A percentile compares a stretch with the other conserved stretches of the same genome.
phyloP scores from a whole-genome alignment of 1,284 basidiomycete species.

The Ceratorhiza oryzae-sativae region DNA sequence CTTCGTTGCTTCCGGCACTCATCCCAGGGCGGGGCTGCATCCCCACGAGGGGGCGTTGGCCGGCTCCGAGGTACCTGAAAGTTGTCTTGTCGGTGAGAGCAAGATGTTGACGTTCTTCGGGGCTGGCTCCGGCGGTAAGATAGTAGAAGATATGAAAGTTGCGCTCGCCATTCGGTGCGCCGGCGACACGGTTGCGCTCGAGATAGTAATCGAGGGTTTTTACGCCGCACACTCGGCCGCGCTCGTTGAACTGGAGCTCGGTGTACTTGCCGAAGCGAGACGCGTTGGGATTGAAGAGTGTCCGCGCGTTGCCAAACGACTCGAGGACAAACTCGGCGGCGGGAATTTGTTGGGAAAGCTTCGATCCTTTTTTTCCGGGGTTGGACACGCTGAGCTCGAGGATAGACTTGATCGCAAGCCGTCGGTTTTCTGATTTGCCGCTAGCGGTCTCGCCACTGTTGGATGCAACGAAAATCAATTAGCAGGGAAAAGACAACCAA shows the following conservation, averaged over 20 bases:
- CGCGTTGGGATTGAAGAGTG: slow-evolving; percentile 89
- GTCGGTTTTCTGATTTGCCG: slow-evolving; percentile 90
- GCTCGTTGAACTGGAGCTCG: slow-evolving; percentile 91
- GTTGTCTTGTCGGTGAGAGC: slow-evolving; percentile 78
- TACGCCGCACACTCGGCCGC: slow-evolving; percentile 85
- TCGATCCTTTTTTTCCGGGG: slow-evolving; percentile 93
- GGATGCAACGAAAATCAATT: slow-evolving; percentile 3
- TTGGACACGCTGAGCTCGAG: slow-evolving; percentile 87
- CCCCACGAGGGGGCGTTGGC: slow-evolving; percentile 53
- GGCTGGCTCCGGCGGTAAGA: slow-evolving; percentile 85
- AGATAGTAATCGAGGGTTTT: slow-evolving; percentile 98
- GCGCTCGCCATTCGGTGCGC: slow-evolving; percentile 83
- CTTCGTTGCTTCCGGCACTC: slow-evolving; percentile 56
- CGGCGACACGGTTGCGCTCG: slow-evolving; percentile 84
- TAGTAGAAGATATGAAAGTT: slow-evolving; percentile 99
- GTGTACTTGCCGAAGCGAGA: slow-evolving; percentile 93
- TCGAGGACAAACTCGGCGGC: slow-evolving; percentile 96
- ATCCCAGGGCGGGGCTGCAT: slow-evolving; percentile 50
- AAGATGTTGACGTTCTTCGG: slow-evolving; percentile 88
- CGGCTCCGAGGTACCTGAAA: slow-evolving; percentile 87
- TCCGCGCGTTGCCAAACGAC: slow-evolving; percentile 88
- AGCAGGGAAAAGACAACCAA: neutral
- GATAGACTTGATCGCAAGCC: slow-evolving; percentile 89
- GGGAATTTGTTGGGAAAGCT: slow-evolving; percentile 84
- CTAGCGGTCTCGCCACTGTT: slow-evolving; percentile 88